Base-by-base conservation (phyloP, 2,329 filamentous ascomycete genomes). In the Zymoseptoria brevis region DNA sequence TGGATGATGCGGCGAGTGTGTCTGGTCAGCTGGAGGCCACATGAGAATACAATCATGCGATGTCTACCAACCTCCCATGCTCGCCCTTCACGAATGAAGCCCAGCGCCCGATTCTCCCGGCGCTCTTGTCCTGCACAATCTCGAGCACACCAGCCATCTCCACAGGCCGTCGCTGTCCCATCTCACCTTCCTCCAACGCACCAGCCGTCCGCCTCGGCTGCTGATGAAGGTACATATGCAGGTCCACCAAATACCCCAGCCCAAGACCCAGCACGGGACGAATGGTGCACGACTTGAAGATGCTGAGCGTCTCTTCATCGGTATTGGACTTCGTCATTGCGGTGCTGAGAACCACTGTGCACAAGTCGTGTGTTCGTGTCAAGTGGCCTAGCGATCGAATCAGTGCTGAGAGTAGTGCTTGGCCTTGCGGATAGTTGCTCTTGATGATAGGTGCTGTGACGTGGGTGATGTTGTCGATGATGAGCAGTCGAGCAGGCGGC, bases 381-480 rank as follows among this genome's bases (percentile, higher is more conserved):
- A 80, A 67, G 55, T 76, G 68, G 3, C 63, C 57, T 13, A 81
- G 69, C 4, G 71, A 70, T 45, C 72, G 72, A 61, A 81, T 71
- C 56, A 80, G 74, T 11, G 72, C 68, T 13, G 74, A 65, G 11
- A 78, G 63, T 4, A 76, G 67, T 9, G 74, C 72, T 66, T 77
- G 77, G 51, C 74, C 76, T 60, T 73, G 64, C 11, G 58, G 48
- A 54, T 65, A 65, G 58, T 66, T 68, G 59, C 61, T 67, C 55
- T 67, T 69, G 60, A 71, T 59, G 26, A 70, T 56, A 16, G 71
- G 67, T 4, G 61, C 48, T n/a, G 67, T 60, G 30, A 66, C 54
- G 54, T 68, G 62, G 3, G 68, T 58, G 50, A 74, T 62, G 56
- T 62, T 69, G 61, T 70, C 64, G 53, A 72, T 63, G 41, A 69